Evolutionary conservation across 768 basidiomycete species (phyloP).

Genomic region (Paxillus ammoniavirescens): DNA sequence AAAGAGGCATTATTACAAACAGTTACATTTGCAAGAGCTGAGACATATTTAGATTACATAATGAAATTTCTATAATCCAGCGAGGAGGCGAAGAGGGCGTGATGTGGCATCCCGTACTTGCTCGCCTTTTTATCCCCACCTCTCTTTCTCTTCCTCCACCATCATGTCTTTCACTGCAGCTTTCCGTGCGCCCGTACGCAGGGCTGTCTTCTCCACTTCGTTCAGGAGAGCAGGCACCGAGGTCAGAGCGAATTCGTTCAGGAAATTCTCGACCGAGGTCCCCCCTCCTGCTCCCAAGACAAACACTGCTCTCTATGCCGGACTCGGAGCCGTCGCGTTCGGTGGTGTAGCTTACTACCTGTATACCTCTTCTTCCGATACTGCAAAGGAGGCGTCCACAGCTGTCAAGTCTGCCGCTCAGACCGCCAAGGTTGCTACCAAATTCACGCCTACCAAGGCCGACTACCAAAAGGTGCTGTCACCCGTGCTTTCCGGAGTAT

Average conservation of each 20-base stretch:
- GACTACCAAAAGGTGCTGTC: conserved; percentile 82
- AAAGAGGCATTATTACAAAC: too few relatives aligned
- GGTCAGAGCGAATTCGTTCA: conserved; percentile 44
- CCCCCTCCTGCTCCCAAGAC: conserved; percentile 46
- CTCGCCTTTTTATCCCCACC: background rate
- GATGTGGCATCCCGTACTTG: background rate
- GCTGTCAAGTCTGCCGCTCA: conserved; percentile 63
- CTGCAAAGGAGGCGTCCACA: conserved; percentile 50
- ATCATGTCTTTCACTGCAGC: conserved; percentile 55
- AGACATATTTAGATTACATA: too few relatives aligned
- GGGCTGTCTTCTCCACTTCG: conserved; percentile 34
- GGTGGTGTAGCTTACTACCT: conserved; percentile 67
- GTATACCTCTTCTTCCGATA: conserved; percentile 45
- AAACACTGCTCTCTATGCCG: conserved; percentile 57
- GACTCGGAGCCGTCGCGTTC: conserved; percentile 57
- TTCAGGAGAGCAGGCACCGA: conserved; percentile 25
- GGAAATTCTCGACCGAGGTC: conserved; percentile 57
- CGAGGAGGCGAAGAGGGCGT: too few relatives aligned
- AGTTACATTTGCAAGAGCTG: too few relatives aligned
- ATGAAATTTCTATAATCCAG: too few relatives aligned
- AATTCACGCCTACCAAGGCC: conserved; percentile 72
- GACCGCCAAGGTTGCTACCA: conserved; percentile 58
- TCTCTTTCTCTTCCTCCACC: conserved; percentile 4
- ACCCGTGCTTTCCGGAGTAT: too few relatives aligned
- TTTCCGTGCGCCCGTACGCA: conserved; percentile 51